Base-by-base conservation (phyloP, 148 eudicot genomes). In the Amaranthus cruentus region DNA sequence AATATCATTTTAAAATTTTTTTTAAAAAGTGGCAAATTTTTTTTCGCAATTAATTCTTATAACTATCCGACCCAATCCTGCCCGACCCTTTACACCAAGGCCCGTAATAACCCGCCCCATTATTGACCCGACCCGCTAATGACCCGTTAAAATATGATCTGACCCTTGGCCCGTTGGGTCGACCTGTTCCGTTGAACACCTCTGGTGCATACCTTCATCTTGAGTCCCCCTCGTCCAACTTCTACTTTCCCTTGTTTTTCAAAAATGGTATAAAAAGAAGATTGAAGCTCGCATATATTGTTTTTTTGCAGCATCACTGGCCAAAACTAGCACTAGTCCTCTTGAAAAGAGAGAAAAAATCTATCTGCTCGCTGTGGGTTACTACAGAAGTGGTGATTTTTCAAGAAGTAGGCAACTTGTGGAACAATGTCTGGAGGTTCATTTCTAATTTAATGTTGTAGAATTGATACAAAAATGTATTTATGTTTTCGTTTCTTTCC, bases 321-420 rank as follows among this genome's bases (percentile, higher is more conserved):
- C 90, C 69, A 87, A 87, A 68, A 76, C 85, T 49, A 79, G 78
- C 62, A 83, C 77, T 65, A 80, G 88, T 68, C 93, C 96, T 47
- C 72, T 88, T 82, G 85, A 90, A 71, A 80, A 74, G 79, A 86
- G 96, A 68, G 98, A 93, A 81, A 89, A 89, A 70, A 80, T 85
- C 12, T 90, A 93, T 83, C 84, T 93, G 55, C 91, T 93, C 10
- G 98, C 91, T 70, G 91, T 93, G 75, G 98, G 93, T 15, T 88
- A 87, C 70, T 93, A 87, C 83, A 83, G 96, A 72, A 90, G 96
- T 58, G 88, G 90, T 55, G 92, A 93, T 42, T 88, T 81, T 77
- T 66, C 83, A 61, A 87, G 84, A 81, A 90, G 96, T 71, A 76
- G 93, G 82, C 84, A 83, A 80, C 90, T 90, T 13, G 84, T 86